A percentile compares a stretch with the other conserved stretches of the same genome.
phyloP scores from a whole-genome alignment of 2,329 filamentous ascomycete genomes.

The Phoma sp. region DNA sequence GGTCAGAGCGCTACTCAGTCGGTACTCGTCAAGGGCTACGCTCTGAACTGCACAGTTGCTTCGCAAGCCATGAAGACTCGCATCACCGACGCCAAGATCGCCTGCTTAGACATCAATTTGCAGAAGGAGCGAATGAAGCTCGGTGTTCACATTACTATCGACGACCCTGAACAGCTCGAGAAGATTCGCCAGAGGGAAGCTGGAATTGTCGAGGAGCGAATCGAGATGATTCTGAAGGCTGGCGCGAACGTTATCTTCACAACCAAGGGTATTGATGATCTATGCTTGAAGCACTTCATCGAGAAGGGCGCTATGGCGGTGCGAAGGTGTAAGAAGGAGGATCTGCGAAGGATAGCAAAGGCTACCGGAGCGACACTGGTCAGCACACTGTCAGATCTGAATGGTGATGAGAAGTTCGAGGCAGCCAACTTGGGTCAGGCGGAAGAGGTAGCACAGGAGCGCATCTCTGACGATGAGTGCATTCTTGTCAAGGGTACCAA shows the following conservation, averaged over 20 bases:
- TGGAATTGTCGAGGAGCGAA: constrained; percentile 88
- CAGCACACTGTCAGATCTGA: constrained; percentile 92
- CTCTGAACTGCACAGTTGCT: constrained; percentile 97
- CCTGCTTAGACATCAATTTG: constrained; percentile 94
- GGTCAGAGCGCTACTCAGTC: constrained; percentile 92
- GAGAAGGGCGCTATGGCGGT: constrained; percentile 97
- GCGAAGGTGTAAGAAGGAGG: constrained; percentile 97
- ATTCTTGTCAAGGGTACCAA: constrained; percentile 97
- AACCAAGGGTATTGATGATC: constrained; percentile 97
- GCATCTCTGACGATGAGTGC: constrained; percentile 98
- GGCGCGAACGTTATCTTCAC: constrained; percentile 96
- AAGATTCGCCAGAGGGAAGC: constrained; percentile 94
- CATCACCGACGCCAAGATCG: constrained; percentile 93
- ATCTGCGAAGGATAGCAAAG: constrained; percentile 91
- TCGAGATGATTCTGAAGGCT: constrained; percentile 97
- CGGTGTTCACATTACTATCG: constrained; percentile 96
- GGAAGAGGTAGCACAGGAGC: constrained; percentile 96
- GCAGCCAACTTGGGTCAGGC: constrained; percentile 86
- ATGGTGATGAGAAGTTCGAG: constrained; percentile 97
- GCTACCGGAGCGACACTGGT: constrained; percentile 93
- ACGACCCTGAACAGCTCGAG: constrained; percentile 95
- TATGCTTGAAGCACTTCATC: constrained; percentile 92
- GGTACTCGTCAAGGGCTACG: constrained; percentile 91
- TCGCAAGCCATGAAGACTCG: constrained; percentile 97
- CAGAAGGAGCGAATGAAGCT: constrained; percentile 99